phyloP scores from a whole-genome alignment of 129 eudicot species.

The Saussurea involucrata region DNA sequence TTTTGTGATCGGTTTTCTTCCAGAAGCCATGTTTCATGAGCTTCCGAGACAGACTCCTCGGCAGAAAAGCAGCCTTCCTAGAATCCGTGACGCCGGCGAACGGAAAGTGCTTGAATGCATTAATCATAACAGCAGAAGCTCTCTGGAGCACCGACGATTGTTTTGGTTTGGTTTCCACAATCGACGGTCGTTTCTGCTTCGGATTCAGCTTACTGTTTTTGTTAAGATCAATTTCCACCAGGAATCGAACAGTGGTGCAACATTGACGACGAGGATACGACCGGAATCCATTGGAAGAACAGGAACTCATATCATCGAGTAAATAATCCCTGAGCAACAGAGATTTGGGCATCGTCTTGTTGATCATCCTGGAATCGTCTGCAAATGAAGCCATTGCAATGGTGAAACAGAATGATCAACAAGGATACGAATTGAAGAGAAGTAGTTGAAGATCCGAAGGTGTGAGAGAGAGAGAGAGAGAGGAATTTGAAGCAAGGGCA shows the following conservation, averaged over 20 bases:
- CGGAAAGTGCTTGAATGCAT: conserved; percentile 58
- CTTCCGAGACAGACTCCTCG: conserved; percentile 55
- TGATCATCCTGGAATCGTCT: conserved; percentile 34
- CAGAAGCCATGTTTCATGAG: conserved; percentile 50
- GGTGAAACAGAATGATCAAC: neutral
- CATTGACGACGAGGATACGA: conserved; percentile 77
- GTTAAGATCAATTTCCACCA: conserved; percentile 46
- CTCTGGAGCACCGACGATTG: conserved; percentile 41
- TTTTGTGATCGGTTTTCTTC: conserved; percentile 43
- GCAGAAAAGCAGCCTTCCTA: neutral
- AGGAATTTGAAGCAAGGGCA: neutral
- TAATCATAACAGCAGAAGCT: conserved; percentile 48
- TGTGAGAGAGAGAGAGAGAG: neutral
- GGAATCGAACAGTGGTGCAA: conserved; percentile 58
- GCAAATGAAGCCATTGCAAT: conserved; percentile 23
- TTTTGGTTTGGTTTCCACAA: conserved; percentile 6
- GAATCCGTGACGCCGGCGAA: conserved; percentile 27
- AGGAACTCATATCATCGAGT: conserved; percentile 73
- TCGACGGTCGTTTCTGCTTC: neutral
- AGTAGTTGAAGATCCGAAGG: neutral
- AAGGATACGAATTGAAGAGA: neutral
- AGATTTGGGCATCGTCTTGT: conserved; percentile 33
- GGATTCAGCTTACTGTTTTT: conserved; percentile 11
- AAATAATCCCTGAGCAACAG: conserved; percentile 57
- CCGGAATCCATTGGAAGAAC: conserved; percentile 85